phyloP scores from a whole-genome alignment of 2,329 filamentous ascomycete species.

The Xylariaceae sp. region DNA sequence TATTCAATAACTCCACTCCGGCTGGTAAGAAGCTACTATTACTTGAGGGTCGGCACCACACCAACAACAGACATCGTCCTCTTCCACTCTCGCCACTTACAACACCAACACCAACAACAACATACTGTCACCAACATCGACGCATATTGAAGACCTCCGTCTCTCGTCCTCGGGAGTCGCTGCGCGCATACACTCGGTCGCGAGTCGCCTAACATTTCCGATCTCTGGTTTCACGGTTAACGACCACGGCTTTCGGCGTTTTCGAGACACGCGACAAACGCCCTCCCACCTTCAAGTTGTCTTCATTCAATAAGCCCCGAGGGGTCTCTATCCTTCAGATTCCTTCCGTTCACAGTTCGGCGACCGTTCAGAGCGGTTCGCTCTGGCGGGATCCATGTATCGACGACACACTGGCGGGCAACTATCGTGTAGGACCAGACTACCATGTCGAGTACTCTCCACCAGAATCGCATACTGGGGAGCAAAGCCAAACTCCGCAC shows the following conservation, averaged over 20 bases:
- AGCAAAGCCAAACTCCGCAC: slow-evolving; percentile 59
- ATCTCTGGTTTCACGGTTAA: slow-evolving; percentile 26
- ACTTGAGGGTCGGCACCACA: slow-evolving; percentile 23
- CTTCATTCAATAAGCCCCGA: slow-evolving; percentile 44
- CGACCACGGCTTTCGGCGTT: slow-evolving; percentile 31
- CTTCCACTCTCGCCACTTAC: not conserved
- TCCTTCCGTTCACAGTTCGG: slow-evolving; percentile 57
- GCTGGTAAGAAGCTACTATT: slow-evolving; percentile 24
- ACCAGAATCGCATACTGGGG: slow-evolving; percentile 60
- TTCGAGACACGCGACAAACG: slow-evolving; percentile 31
- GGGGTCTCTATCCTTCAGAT: slow-evolving; percentile 51
- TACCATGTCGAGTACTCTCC: slow-evolving; percentile 71
- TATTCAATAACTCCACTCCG: slow-evolving; percentile 20
- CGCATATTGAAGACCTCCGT: slow-evolving; percentile 17
- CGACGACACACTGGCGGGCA: slow-evolving; percentile 66
- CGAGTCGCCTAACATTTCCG: slow-evolving; percentile 29
- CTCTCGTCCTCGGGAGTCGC: slow-evolving; percentile 21
- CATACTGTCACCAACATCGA: not conserved
- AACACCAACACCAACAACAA: too few relatives aligned
- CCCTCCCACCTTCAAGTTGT: slow-evolving; percentile 29
- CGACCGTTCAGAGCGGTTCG: slow-evolving; percentile 68
- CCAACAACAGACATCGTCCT: slow-evolving; percentile 7
- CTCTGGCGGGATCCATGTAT: slow-evolving; percentile 73
- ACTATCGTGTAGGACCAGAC: slow-evolving; percentile 64
- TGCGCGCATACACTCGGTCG: slow-evolving; percentile 34